Percentiles rank a stretch among this genome's conserved stretches.
Conservation (phyloP, 2,329 filamentous ascomycete genomes). For the Xylaria sp. region DNA sequence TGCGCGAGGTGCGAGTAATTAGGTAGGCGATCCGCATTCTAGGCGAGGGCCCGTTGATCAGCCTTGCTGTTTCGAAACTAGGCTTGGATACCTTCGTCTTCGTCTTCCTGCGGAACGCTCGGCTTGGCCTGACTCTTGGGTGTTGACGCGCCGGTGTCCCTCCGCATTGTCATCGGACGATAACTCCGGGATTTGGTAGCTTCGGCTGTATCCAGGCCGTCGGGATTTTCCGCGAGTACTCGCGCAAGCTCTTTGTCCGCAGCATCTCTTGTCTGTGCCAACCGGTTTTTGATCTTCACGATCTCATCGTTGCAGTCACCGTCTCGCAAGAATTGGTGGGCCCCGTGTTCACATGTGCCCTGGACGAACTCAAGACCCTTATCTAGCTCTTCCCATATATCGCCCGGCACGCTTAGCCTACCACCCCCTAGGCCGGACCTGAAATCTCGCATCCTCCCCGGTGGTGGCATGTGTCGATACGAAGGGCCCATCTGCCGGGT, state of each 20-base stretch:
- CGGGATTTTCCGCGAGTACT: conserved; percentile 54
- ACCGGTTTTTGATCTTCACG: conserved; percentile 65
- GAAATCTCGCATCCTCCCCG: conserved; percentile 30
- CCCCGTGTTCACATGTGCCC: conserved; percentile 79
- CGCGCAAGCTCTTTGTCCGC: conserved; percentile 63
- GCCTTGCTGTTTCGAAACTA: conserved; percentile 28
- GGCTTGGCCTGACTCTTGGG: conserved; percentile 28
- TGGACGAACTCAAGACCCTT: conserved; percentile 80
- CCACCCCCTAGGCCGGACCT: conserved; percentile 33
- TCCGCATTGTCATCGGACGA: conserved; percentile 57
- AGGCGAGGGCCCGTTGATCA: conserved; percentile 22
- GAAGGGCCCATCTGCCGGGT: conserved; percentile 42
- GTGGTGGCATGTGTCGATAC: conserved; percentile 21
- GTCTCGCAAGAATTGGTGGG: conserved; percentile 86
- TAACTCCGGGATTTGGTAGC: conserved; percentile 50
- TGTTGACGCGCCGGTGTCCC: conserved; percentile 41
- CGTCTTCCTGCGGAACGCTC: conserved; percentile 32
- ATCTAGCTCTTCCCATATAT: conserved; percentile 74
- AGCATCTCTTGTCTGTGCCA: conserved; percentile 64
- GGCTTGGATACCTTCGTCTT: conserved; percentile 37
- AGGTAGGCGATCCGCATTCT: conserved; percentile 5
- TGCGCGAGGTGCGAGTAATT: conserved; percentile 1
- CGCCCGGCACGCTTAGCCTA: conserved; percentile 36
- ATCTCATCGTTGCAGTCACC: conserved; percentile 83
- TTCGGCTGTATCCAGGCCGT: conserved; percentile 19